Percentiles rank a stretch among this genome's conserved stretches.
Evolutionary conservation across 192 early-diverging fungal genomes (phyloP).

Genomic region (Entophlyctis luteolus): DNA sequence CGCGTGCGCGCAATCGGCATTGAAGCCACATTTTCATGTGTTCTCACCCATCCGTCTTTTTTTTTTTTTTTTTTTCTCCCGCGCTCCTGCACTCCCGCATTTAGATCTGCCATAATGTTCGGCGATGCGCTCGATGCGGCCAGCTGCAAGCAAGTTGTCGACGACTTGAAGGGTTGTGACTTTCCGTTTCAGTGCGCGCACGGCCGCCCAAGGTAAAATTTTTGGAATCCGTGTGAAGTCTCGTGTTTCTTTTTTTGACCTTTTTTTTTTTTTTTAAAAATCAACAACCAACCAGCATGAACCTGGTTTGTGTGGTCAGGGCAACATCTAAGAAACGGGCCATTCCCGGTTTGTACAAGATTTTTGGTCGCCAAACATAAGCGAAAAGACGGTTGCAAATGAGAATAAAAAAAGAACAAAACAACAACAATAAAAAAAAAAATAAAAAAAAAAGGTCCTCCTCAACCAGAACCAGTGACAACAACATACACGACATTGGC

Average conservation of each 20-base stretch:
- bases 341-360: too few species aligned
- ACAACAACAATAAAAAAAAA: too few species aligned
- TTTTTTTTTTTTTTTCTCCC: not conserved
- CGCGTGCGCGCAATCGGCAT: not conserved
- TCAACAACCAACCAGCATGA: too few species aligned
- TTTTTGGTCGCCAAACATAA: too few species aligned
- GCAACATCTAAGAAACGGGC: too few species aligned
- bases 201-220: conserved; percentile 40
- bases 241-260: too few species aligned
- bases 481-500: conserved; percentile 13
- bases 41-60: not conserved
- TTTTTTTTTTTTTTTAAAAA: too few species aligned
- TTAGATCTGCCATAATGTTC: conserved; percentile 71
- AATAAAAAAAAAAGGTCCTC: too few species aligned
- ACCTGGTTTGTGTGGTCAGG: too few species aligned
- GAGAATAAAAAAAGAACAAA: too few species aligned
- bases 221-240: too few species aligned
- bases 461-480: not conserved
- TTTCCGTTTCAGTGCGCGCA: conserved; percentile 48
- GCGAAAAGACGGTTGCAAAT: too few species aligned
- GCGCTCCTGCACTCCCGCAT: not conserved
- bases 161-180: conserved; percentile 46
- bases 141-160: conserved; percentile 53
- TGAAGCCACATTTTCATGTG: not conserved
- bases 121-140: conserved; percentile 52